A percentile compares a stretch with the other conserved stretches of the same genome.
phyloP scores from a whole-genome alignment of 495 filamentous ascomycete genomes.

The Daldinia loculata region DNA sequence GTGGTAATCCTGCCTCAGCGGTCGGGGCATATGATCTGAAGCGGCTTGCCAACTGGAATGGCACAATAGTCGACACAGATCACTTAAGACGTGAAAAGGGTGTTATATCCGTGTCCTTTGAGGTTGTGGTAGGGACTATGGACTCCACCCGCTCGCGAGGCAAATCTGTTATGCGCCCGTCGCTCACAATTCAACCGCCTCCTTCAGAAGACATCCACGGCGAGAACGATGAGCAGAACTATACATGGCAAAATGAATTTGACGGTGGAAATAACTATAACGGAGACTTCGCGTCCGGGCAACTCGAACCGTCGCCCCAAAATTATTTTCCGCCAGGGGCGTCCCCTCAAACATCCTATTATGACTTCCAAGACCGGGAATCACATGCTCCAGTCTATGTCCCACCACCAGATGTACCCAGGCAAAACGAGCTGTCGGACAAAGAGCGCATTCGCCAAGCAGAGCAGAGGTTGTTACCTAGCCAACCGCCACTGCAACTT shows the following conservation, averaged over 20 bases:
- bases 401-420: constrained; percentile 61
- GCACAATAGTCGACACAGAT: constrained; percentile 88
- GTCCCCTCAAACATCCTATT: constrained; percentile 44
- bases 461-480: constrained; percentile 75
- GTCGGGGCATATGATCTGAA: constrained; percentile 47
- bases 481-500: constrained; percentile 63
- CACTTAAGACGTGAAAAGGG: constrained; percentile 86
- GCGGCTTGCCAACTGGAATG: constrained; percentile 64
- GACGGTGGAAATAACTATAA: constrained; percentile 45
- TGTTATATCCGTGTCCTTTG: constrained; percentile 81
- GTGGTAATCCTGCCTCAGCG: constrained; percentile 50
- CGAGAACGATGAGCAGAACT: constrained; percentile 43
- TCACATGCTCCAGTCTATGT: constrained; percentile 52
- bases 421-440: constrained; percentile 68
- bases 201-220: constrained; percentile 17
- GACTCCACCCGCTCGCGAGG: constrained; percentile 74
- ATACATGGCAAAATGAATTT: constrained; percentile 45
- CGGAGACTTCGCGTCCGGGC: constrained; percentile 28
- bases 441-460: constrained; percentile 73
- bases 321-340: constrained; percentile 37
- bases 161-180: constrained; percentile 53
- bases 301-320: constrained; percentile 33
- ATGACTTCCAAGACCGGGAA: constrained; percentile 41
- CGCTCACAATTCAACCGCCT: constrained; percentile 41
- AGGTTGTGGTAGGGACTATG: constrained; percentile 85